Evolutionary conservation across 176 grass and related monocot genomes (phyloP), one percentile per base, ranked within the genome.

Genomic region (Pontederia crassipes): DNA sequence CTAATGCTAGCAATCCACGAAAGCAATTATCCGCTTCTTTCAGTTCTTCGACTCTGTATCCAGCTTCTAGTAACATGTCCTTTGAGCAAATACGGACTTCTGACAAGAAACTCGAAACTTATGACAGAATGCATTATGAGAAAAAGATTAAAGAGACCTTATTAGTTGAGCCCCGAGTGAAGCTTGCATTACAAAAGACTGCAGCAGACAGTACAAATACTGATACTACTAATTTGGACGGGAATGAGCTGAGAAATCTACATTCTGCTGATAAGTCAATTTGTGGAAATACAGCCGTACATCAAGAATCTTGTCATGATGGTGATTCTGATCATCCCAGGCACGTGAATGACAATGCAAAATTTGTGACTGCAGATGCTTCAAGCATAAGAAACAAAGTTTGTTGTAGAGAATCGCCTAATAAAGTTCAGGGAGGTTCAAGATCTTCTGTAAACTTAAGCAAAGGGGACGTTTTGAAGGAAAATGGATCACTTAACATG

Each of bases 41-140:
- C 47, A 78, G 49, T 78, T 56, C 78, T 17, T 57, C 59, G 46
- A 7, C 60, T 48, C 82, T 73, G 28, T 48, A 20, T 73, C 52
- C 51, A n/a, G 74, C 29, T 56, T 24, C 51, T 62, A 66, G 67
- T 26, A 69, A 71, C 29, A 78, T 45, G 18, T 40, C 46, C 57
- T 63, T 55, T 12, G 80, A 83, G 35, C 57, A 63, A 66, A 77
- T 9, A 8, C 28, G 67, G 29, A 67, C 11, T 45, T 76, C 72
- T 13, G 72, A 69, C 52, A 14, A 9, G 26, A 83, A 61, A 58
- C 46, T 69, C 26, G 74, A 26, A 75, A 67, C 28, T 32, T 74
- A 16, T 55, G 14, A 58, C 58, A 70, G 46, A 29, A 59, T 45
- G 11, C 17, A 12, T 57, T 20, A 12, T 47, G 16, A 15, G 46